These are phyloP conservation scores for Papilionanthe hybrid DNA, from an alignment of 116 monocot genomes.

Conservation along the genomic window DNA sequence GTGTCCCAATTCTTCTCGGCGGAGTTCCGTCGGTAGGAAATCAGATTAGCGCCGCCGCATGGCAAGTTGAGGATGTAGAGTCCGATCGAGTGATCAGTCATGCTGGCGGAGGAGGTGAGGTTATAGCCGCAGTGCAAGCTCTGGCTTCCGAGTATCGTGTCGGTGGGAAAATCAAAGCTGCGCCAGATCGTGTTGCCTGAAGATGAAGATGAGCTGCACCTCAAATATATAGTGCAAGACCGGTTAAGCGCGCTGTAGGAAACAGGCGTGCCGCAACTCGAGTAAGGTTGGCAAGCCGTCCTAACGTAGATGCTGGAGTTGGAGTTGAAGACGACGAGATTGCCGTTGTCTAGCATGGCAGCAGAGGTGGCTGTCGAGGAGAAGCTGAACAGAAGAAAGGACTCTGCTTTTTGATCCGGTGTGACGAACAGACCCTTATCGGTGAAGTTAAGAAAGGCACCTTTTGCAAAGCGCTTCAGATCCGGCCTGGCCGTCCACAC, in stretches of 20 bases:
- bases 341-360: slow-evolving; percentile 20
- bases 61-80: not conserved
- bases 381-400: not conserved
- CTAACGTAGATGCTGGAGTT: no score
- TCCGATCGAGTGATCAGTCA: slow-evolving; percentile 1
- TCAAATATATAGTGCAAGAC: not conserved
- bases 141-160: slow-evolving; percentile 18
- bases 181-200: not conserved
- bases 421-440: not conserved
- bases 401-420: not conserved
- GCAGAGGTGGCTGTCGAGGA: not conserved
- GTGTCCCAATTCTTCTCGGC: not conserved
- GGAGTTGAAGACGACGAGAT: slow-evolving; percentile 14
- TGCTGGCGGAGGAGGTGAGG: slow-evolving; percentile 5
- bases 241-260: not conserved
- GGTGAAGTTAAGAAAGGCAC: not conserved
- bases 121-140: not conserved
- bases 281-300: no score
- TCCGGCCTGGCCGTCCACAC: slow-evolving; percentile 11
- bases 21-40: not conserved
- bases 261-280: no score
- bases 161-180: slow-evolving; percentile 12
- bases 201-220: not conserved
- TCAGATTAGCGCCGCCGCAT: not conserved
- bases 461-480: not conserved